Evolutionary conservation across 441 rosid genomes (phyloP).

Genomic region (Syzygium syzygioides): DNA sequence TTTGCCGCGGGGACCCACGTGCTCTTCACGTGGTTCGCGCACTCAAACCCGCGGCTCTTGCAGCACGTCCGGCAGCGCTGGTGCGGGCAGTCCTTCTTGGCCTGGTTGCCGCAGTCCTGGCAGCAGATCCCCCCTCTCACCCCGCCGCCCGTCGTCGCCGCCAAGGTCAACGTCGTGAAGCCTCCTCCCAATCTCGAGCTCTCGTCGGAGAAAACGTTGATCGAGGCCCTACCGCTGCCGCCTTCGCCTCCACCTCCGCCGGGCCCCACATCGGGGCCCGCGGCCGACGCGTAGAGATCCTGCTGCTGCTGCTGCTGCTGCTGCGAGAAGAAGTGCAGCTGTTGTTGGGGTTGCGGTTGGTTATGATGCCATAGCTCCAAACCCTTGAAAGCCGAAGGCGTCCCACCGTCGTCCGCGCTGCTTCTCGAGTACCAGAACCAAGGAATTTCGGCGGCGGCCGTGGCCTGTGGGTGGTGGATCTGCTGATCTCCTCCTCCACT

Average conservation of each 20-base stretch:
- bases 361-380: conserved; percentile 51
- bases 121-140: neutral
- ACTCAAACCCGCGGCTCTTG: conserved; percentile 10
- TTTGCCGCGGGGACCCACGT: conserved; percentile 21
- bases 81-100: conserved; percentile 17
- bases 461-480: neutral
- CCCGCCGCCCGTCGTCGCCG: neutral
- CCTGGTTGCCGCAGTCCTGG: conserved; percentile 20
- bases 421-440: conserved; percentile 24
- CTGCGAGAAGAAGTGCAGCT: conserved; percentile 17
- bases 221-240: neutral
- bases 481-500: neutral
- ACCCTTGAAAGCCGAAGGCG: conserved; percentile 6
- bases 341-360: neutral
- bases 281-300: conserved; percentile 76
- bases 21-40: conserved; percentile 13
- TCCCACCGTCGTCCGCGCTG: conserved; percentile 28
- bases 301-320: conserved; percentile 40
- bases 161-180: neutral
- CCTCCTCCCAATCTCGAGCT: conserved; percentile 4
- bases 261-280: conserved; percentile 18
- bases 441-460: neutral
- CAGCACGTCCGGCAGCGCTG: conserved; percentile 15
- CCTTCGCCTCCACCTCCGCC: no score
- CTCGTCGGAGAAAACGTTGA: neutral